Base-by-base conservation (phyloP, 768 basidiomycete genomes). In the Mycena vulgaris region DNA sequence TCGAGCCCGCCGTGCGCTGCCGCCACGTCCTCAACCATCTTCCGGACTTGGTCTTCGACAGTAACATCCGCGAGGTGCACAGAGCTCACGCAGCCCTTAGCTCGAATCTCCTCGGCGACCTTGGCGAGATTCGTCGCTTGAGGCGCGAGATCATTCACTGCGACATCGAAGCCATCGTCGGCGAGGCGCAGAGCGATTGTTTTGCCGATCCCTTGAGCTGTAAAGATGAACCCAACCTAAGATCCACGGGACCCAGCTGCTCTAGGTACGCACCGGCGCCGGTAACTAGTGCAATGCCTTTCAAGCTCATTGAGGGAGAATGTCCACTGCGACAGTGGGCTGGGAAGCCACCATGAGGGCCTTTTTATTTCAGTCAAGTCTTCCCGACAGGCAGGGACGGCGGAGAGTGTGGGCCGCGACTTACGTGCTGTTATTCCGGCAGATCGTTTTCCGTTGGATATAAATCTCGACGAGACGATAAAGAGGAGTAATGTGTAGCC, bases 51-150 rank as follows among this genome's bases (percentile, higher is more conserved):
- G 11, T 45, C 27, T 17, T 58, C 57, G 23, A 42, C 40, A 3
- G 57, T 27, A 1, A 58, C 57, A 27, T 58, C 40, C n/a, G 57
- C 57, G 39, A 58, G 4, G 39, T 58, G 57, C 39, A 27, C 57
- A 40, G 57, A 56, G 27, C 23, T 40, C 3, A 16, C 25, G 19
- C 57, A 40, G 14, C 57, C 57, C 37, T 14, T 42, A 3, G 57
- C 39, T 19, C 21, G 14, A 40, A 58, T 45, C 14, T 58, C 57
- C 1, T 40, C 37, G 14, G 28, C 40, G 1, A 58, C 27, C 17
- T 45, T 30, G 27, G 23, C 13, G 16, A 58, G 57, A 25, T 42
- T 28, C 27, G 14, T 27, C 2, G 39, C 27, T 17, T 58, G 42
- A 1, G 40, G 1, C 25, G 57, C 39, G 17, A 58, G 17, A 25